Evolutionary conservation across 257 asterid species (phyloP), one percentile per base, ranked within the genome.

Genomic region (Mentha longifolia): DNA sequence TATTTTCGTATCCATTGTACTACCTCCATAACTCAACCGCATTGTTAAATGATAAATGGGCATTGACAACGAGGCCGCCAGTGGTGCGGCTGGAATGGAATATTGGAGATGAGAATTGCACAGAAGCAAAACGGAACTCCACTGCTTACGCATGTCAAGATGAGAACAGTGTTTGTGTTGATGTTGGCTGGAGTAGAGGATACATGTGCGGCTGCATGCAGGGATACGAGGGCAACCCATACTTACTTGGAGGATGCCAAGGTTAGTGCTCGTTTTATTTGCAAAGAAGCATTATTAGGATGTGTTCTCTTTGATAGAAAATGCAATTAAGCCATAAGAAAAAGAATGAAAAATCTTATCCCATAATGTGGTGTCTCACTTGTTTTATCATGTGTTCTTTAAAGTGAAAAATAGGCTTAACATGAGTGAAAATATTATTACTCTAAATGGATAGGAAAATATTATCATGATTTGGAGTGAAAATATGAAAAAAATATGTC

Each of bases 181-280:
- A 61, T 19, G 35, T 9, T 6, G 14, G 33, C 5, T 14, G 2
- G 31, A 16, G 2, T n/a, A n/a, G 16, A 16, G 67, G 67, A 17
- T 62, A 62, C 52, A 1, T 10, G 5, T 62, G 68, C 68, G 20
- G 19, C 17, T 62, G 68, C 5, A 19, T 62, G 7, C 19, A 11
- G 19, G 68, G 68, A 62, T 41, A 62, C 1, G 52, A 62, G 7
- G 68, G 68, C 35, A 62, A 62, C 20, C 68, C 52, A 8, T 62
- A 62, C 3, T 12, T 62, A 10, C 19, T 10, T 0, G 19, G 35
- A 10, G 67, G 67, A 9, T 62, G 68, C 52, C 11, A 41, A 62
- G 2, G 68, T 62, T 46, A 3, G n/a, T n/a, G n/a, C n/a, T n/a
- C n/a, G n/a, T n/a, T n/a, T n/a, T 22, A 22, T 22, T 22, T n/a